A percentile compares a stretch with the other conserved stretches of the same genome.
These are phyloP conservation scores for Talaromyces trachyspermus DNA, from an alignment of 495 filamentous ascomycete species.

Conservation along the genomic window DNA sequence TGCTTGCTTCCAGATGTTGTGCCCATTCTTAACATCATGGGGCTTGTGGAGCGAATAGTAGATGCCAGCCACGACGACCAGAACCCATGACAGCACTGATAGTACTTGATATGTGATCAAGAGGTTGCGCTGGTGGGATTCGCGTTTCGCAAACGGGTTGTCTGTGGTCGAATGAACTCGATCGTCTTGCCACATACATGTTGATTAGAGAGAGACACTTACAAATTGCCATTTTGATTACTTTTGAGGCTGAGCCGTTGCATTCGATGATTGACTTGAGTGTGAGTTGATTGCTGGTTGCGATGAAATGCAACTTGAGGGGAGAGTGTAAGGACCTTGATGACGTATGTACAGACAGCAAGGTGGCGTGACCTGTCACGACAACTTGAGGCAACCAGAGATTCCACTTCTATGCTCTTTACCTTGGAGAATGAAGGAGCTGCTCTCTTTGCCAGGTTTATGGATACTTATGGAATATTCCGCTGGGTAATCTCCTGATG, in stretches of 20 bases:
- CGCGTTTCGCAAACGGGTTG: slow-evolving; percentile 62
- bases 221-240: slow-evolving; percentile 4
- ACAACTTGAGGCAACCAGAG: too few relatives aligned
- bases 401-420: too few relatives aligned
- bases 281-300: too few relatives aligned
- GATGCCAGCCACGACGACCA: slow-evolving; percentile 58
- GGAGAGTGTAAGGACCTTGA: too few relatives aligned
- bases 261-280: too few relatives aligned
- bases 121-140: slow-evolving; percentile 46
- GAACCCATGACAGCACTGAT: slow-evolving; percentile 62
- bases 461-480: too few relatives aligned
- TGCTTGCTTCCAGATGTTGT: slow-evolving; percentile 65
- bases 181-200: neutral
- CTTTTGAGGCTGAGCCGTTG: too few relatives aligned
- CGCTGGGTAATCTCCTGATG: too few relatives aligned
- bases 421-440: too few relatives aligned
- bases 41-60: slow-evolving; percentile 62
- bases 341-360: neutral
- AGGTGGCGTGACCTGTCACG: neutral
- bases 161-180: slow-evolving; percentile 22
- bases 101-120: slow-evolving; percentile 56
- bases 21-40: slow-evolving; percentile 47
- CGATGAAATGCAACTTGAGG: too few relatives aligned
- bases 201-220: neutral
- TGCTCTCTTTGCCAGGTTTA: too few relatives aligned